Percentiles rank a stretch among this genome's conserved stretches.
Evolutionary conservation across 23 red algal species (phyloP).

Genomic region (Gracilaria domingensis): DNA sequence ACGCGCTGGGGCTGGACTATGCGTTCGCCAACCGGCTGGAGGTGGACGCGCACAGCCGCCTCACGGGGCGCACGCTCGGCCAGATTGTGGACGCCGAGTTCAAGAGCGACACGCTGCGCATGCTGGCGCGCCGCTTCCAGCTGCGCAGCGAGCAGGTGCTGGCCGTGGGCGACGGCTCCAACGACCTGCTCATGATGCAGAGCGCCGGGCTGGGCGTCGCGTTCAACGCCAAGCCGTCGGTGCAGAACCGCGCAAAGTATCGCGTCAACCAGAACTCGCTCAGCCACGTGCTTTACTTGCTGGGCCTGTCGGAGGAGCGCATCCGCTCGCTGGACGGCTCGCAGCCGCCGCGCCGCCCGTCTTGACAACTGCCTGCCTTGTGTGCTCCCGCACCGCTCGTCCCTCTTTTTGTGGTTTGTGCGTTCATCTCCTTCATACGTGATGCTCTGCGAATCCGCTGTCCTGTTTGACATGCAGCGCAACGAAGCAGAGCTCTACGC

Average conservation of each 20-base stretch:
- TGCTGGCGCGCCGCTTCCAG: slow-evolving; percentile 9
- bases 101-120: slow-evolving; percentile 48
- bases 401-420: no score
- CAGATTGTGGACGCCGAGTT: slow-evolving; percentile 72
- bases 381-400: no score
- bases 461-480: no score
- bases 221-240: slow-evolving; percentile 81
- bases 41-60: slow-evolving; percentile 48
- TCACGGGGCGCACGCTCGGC: slow-evolving; percentile 78
- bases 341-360: no score
- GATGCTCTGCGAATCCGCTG: no score
- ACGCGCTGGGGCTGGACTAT: slow-evolving; percentile 57
- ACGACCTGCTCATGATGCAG: slow-evolving; percentile 83
- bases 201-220: slow-evolving; percentile 79
- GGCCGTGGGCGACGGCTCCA: slow-evolving; percentile 89
- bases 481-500: no score
- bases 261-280: slow-evolving; percentile 70
- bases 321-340: slow-evolving; percentile 55
- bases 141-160: slow-evolving; percentile 42
- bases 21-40: slow-evolving; percentile 77
- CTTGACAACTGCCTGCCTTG: no score
- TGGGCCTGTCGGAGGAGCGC: slow-evolving; percentile 65
- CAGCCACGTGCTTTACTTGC: slow-evolving; percentile 67
- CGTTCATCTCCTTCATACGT: no score
- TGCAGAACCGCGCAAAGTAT: slow-evolving; percentile 64